Evolutionary conservation across 805 yeast genomes (phyloP), one percentile per base, ranked within the genome.

Genomic region (Brettanomyces sp.): DNA sequence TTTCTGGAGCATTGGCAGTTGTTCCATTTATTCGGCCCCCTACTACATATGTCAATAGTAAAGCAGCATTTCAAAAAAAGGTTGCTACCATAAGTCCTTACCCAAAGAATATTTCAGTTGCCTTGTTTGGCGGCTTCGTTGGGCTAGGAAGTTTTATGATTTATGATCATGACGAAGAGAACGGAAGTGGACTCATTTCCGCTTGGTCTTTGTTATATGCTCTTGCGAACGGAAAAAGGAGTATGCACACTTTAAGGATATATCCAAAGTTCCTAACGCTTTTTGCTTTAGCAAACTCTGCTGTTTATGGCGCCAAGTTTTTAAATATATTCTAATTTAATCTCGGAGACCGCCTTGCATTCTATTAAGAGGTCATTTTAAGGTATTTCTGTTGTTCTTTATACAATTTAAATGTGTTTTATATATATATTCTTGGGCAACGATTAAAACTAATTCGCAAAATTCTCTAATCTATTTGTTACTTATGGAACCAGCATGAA

Each of bases 171-270:
- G 96, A 88, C 56, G 64, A 78, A 21, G 73, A 74, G 41, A 80
- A 85, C 63, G 96, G 95, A 3, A 73, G 91, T 1, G 96, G 95
- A 0, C 83, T 89, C 56, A 68, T 75, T 5, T 70, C 77, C 55
- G 95, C 93, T 2, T 90, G 96, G 96, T 77, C 86, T 6, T 61
- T 84, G 6, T 63, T 89, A 47, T 90, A 86, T 56, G 58, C 82
- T 47, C 59, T 89, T 11, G 86, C 82, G 13, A 85, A 86, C 57
- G 87, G 88, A 1, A 72, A 71, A 36, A 73, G 78, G 5, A 69
- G 85, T 11, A 42, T 82, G 35, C 49, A 80, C 49, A 66, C 77
- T 46, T 71, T 77, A 42, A 78, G 80, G 36, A 57, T 80, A 4
- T 76, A 79, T 67, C 91, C 93, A 0, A 56, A 85, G 40, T 67